These are phyloP conservation scores for Lachnellula occidentalis DNA, from an alignment of 2,329 filamentous ascomycete genomes.

Conservation along the genomic window DNA sequence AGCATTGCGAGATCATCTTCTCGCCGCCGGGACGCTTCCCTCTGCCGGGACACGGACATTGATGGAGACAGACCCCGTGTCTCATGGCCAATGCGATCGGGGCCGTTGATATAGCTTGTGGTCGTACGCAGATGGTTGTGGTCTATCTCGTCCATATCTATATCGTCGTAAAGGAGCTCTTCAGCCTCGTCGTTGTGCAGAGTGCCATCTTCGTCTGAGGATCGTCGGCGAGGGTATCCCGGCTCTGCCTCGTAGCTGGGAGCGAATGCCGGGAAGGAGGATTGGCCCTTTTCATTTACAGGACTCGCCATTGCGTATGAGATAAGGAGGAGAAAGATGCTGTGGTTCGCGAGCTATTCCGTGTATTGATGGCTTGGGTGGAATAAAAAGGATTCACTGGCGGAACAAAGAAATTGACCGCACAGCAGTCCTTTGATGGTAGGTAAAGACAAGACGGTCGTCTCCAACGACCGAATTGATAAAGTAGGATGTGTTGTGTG, in stretches of 20 bases:
- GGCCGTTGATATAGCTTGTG: constrained; percentile 35
- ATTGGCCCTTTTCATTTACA: constrained; percentile 27
- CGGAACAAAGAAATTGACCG: constrained; percentile 2
- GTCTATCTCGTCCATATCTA: constrained; percentile 22
- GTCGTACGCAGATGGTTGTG: constrained; percentile 43
- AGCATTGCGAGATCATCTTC: constrained; percentile 63
- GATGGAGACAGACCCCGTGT: constrained; percentile 15
- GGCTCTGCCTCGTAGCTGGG: constrained; percentile 9
- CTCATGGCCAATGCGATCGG: constrained; percentile 24
- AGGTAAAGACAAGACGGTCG: background rate
- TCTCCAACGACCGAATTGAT: background rate
- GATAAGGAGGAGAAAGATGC: background rate
- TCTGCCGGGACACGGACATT: constrained; percentile 47
- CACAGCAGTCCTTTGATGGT: constrained; percentile 4
- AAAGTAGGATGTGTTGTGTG: background rate
- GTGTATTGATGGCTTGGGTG: background rate
- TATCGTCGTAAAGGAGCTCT: constrained; percentile 10
- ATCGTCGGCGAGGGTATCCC: constrained; percentile 20
- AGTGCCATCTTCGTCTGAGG: constrained; percentile 31
- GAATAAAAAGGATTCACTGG: background rate
- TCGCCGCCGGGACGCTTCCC: constrained; percentile 55
- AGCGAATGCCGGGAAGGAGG: constrained; percentile 28
- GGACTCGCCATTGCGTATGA: constrained; percentile 26
- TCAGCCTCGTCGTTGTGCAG: constrained; percentile 8
- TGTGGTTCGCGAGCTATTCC: background rate